Conservation (phyloP, 495 filamentous ascomycete genomes). For the Tuber borchii region DNA sequence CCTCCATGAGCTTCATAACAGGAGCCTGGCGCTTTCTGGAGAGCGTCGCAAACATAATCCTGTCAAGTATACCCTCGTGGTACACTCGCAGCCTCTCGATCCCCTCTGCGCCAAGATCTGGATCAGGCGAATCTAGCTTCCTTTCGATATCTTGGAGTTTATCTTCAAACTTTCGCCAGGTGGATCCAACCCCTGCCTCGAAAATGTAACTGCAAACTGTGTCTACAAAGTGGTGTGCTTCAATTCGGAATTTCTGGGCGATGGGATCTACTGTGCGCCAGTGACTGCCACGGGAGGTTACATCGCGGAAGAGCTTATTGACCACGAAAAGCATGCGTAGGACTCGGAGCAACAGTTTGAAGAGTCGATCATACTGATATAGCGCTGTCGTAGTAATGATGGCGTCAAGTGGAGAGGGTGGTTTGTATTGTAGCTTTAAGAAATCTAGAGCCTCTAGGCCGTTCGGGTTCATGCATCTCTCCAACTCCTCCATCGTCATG, state of each 20-base stretch:
- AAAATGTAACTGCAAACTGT: conserved; percentile 67
- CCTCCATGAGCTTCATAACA: conserved; percentile 66
- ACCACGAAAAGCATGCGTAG: conserved; percentile 74
- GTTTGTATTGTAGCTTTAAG: conserved; percentile 73
- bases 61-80: conserved; percentile 71
- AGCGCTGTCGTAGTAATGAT: conserved; percentile 64
- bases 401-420: conserved; percentile 63
- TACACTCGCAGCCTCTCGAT: conserved; percentile 60
- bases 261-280: conserved; percentile 44
- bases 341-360: conserved; percentile 68
- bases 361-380: conserved; percentile 74
- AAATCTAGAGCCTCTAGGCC: conserved; percentile 85
- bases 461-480: conserved; percentile 69
- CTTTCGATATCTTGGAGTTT: conserved; percentile 59
- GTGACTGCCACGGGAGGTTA: conserved; percentile 45
- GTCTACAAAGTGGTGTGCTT: conserved; percentile 70
- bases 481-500: conserved; percentile 65
- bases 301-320: conserved; percentile 61
- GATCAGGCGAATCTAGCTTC: conserved; percentile 48
- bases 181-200: conserved; percentile 62
- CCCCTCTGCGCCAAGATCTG: conserved; percentile 46
- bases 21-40: conserved; percentile 63
- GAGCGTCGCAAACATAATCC: conserved; percentile 67
- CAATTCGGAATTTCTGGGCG: conserved; percentile 59
- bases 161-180: conserved; percentile 63